phyloP scores from a whole-genome alignment of 768 basidiomycete genomes.

The Xanthoconium stramineum region DNA sequence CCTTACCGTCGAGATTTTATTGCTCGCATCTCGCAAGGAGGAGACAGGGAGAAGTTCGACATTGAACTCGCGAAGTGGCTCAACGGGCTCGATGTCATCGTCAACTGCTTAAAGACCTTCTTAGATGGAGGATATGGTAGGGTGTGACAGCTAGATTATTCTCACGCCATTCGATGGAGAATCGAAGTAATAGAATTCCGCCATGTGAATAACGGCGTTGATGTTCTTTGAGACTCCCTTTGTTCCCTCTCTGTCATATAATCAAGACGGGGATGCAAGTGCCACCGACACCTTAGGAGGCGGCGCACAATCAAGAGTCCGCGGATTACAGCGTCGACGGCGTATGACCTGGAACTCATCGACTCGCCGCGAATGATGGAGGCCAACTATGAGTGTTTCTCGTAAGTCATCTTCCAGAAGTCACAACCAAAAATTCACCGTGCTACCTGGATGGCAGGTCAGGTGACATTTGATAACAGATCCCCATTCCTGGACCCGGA shows the following conservation, averaged over 20 bases:
- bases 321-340: slow-evolving; percentile 11
- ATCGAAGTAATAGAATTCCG: slow-evolving; percentile 22
- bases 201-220: slow-evolving; percentile 3
- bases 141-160: slow-evolving; percentile 34
- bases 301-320: slow-evolving; percentile 12
- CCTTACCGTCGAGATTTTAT: slow-evolving; percentile 64
- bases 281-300: slow-evolving; percentile 9
- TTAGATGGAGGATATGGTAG: slow-evolving; percentile 58
- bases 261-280: not conserved
- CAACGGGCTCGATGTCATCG: slow-evolving; percentile 53
- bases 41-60: slow-evolving; percentile 57
- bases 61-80: slow-evolving; percentile 61
- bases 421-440: not conserved
- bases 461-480: slow-evolving; percentile 8
- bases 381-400: not conserved
- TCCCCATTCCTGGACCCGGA: not conserved
- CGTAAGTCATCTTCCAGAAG: not conserved
- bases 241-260: not conserved
- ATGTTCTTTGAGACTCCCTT: slow-evolving; percentile 1
- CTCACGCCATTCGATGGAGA: slow-evolving; percentile 14
- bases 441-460: slow-evolving; percentile 3
- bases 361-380: not conserved
- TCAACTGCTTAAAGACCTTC: slow-evolving; percentile 49
- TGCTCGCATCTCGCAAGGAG: slow-evolving; percentile 58
- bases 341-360: not conserved